phyloP scores from a whole-genome alignment of 2,329 filamentous ascomycete genomes.

The Podosphaera leucotricha region DNA sequence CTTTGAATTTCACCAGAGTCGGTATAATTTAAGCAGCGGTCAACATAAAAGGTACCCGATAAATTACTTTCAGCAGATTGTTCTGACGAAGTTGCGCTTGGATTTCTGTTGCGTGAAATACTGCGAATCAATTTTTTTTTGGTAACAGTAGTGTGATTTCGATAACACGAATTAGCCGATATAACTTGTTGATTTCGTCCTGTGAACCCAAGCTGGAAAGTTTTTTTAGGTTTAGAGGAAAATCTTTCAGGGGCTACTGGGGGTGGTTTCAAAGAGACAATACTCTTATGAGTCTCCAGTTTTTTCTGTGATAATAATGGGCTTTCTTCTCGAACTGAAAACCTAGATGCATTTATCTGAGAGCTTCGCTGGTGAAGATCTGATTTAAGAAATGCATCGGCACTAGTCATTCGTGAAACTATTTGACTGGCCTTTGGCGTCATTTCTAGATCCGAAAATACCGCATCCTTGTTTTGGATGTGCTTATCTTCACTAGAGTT shows the following conservation, averaged over 20 bases:
- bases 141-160: conserved; percentile 2
- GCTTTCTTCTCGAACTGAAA: conserved; percentile 6
- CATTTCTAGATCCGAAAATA: conserved; percentile 5
- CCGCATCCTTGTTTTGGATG: neutral
- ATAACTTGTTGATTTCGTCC: conserved; percentile 5
- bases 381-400: conserved; percentile 11
- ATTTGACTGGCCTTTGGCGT: conserved; percentile 11
- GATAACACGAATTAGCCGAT: neutral
- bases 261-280: neutral
- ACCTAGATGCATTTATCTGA: conserved; percentile 6
- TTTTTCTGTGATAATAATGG: conserved; percentile 1
- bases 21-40: conserved; percentile 4
- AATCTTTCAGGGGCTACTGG: conserved; percentile 8
- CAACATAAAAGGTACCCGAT: too few species aligned
- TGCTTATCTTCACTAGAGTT: neutral
- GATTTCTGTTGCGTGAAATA: conserved; percentile 8
- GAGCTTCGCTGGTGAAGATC: conserved; percentile 7
- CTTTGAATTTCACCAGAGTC: conserved; percentile 7
- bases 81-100: neutral
- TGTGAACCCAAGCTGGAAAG: conserved; percentile 12
- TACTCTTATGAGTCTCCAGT: neutral
- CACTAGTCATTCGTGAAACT: conserved; percentile 8
- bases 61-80: neutral
- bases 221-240: conserved; percentile 13
- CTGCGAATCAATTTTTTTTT: conserved; percentile 9